Percentiles rank a stretch among this genome's conserved stretches.
Evolutionary conservation across 1,139 yeast genomes (phyloP).

Genomic region (Pichia sp.): DNA sequence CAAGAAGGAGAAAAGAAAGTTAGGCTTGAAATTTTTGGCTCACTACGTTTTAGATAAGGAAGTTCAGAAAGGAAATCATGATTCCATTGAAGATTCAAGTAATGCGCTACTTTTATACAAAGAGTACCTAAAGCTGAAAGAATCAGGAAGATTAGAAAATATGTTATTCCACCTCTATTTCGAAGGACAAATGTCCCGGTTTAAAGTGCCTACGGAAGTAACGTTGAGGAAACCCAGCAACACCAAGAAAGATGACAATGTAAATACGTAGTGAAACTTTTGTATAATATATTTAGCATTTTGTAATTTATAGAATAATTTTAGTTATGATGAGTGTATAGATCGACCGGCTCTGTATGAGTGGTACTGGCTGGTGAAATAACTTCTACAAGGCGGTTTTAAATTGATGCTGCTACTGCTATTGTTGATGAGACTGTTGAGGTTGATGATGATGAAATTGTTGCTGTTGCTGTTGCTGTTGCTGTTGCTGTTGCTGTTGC

Average conservation of each 20-base stretch:
- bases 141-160: conserved; percentile 54
- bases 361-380: too few species aligned
- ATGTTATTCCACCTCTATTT: conserved; percentile 63
- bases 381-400: too few species aligned
- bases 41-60: conserved; percentile 68
- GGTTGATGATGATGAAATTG: too few species aligned
- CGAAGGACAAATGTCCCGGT: conserved; percentile 65
- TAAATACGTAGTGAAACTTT: not conserved
- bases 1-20: conserved; percentile 64
- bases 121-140: conserved; percentile 59
- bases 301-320: conserved; percentile 3
- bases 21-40: conserved; percentile 86
- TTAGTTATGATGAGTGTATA: not conserved
- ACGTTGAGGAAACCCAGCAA: conserved; percentile 5
- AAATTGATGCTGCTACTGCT: too few species aligned
- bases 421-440: too few species aligned
- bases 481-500: not conserved
- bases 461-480: conserved; percentile 5
- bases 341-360: not conserved
- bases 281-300: conserved; percentile 4
- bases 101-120: conserved; percentile 79
- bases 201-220: conserved; percentile 48
- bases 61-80: conserved; percentile 92
- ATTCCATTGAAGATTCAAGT: conserved; percentile 92
- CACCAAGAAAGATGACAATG: not conserved